These are phyloP conservation scores for Boletus rubropictus DNA, from an alignment of 768 basidiomycete genomes.

Conservation along the genomic window DNA sequence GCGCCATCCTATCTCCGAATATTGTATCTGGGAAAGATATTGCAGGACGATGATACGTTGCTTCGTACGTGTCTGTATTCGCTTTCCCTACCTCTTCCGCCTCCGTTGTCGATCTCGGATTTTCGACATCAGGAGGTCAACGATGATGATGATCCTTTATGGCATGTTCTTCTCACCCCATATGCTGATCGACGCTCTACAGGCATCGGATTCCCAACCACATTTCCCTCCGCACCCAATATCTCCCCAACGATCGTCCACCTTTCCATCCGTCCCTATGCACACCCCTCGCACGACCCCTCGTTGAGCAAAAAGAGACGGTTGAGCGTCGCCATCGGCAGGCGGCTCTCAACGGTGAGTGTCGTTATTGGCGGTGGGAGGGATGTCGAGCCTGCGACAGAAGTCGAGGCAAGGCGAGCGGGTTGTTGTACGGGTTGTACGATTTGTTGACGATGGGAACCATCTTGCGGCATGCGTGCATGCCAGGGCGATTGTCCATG, in stretches of 20 bases:
- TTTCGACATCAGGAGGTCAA: neutral
- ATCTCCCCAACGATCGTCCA: conserved; percentile 61
- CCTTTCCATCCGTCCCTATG: conserved; percentile 61
- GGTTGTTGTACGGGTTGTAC: conserved; percentile 38
- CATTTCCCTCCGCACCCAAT: conserved; percentile 27
- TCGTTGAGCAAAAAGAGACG: conserved; percentile 52
- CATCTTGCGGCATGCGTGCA: neutral
- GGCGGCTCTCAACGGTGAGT: conserved; percentile 17
- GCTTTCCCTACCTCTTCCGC: neutral
- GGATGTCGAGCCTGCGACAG: conserved; percentile 1
- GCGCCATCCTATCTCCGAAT: conserved; percentile 73
- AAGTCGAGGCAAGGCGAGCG: conserved; percentile 14
- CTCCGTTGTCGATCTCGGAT: conserved; percentile 1
- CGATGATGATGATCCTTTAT: neutral
- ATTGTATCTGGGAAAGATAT: conserved; percentile 69
- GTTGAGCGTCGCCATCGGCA: conserved; percentile 24
- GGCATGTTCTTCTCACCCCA: neutral
- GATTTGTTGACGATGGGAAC: conserved; percentile 29
- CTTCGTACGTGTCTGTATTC: conserved; percentile 40
- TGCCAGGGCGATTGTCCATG: neutral
- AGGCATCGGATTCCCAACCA: conserved; percentile 31
- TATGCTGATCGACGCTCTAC: conserved; percentile 6
- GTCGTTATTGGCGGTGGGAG: neutral
- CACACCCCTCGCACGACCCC: conserved; percentile 45
- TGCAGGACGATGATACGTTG: conserved; percentile 81